Conservation (phyloP, 805 yeast species). For the Babjeviella inositovora region DNA sequence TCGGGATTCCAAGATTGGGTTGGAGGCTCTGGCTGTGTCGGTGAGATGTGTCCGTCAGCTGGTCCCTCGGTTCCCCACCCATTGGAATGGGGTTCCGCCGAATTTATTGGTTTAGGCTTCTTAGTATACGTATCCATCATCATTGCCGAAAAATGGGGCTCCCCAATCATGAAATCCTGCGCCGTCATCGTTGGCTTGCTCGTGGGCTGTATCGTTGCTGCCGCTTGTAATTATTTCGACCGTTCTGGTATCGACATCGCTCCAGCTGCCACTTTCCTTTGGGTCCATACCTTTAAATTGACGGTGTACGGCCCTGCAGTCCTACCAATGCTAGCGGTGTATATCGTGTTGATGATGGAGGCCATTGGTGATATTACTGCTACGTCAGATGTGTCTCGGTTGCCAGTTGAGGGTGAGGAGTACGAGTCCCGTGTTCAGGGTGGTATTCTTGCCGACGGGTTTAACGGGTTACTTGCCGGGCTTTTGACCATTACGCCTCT, state of each 20-base stretch:
- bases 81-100: slow-evolving; percentile 73
- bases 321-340: slow-evolving; percentile 73
- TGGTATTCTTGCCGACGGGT: slow-evolving; percentile 80
- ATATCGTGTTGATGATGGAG: slow-evolving; percentile 76
- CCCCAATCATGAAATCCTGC: slow-evolving; percentile 91
- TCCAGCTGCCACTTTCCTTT: slow-evolving; percentile 70
- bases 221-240: slow-evolving; percentile 74
- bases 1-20: slow-evolving; percentile 76
- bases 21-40: slow-evolving; percentile 67
- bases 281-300: slow-evolving; percentile 77
- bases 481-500: slow-evolving; percentile 77
- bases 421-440: slow-evolving; percentile 87
- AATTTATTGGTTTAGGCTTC: slow-evolving; percentile 79
- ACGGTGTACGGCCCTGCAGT: slow-evolving; percentile 74
- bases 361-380: slow-evolving; percentile 93
- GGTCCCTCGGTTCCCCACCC: slow-evolving; percentile 33
- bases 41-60: slow-evolving; percentile 24
- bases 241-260: slow-evolving; percentile 42
- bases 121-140: slow-evolving; percentile 62
- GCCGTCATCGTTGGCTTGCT: slow-evolving; percentile 78
- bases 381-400: slow-evolving; percentile 78
- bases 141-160: slow-evolving; percentile 72
- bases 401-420: slow-evolving; percentile 66
- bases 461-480: slow-evolving; percentile 65
- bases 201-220: slow-evolving; percentile 85